These are phyloP conservation scores for Pythium dissimile DNA, from an alignment of 352 stramenopile genomes.

Conservation along the genomic window DNA sequence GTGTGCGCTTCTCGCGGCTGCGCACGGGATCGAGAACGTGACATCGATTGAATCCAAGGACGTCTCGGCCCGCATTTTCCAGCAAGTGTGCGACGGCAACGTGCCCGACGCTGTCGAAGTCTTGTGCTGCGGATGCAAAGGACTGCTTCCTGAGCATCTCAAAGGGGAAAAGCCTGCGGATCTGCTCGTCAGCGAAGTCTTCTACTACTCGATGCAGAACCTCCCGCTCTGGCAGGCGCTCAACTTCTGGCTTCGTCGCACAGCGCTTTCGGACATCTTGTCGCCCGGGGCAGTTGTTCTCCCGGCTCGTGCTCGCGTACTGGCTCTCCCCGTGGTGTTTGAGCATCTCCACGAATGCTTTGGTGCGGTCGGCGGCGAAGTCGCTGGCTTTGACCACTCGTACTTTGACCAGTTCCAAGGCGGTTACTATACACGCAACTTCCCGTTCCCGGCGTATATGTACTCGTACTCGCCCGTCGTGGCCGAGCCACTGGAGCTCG, in stretches of 20 bases:
- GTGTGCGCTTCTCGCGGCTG: constrained; percentile 54
- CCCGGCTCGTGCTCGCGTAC: constrained; percentile 43
- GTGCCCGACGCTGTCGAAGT: constrained; percentile 36
- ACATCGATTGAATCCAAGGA: constrained; percentile 82
- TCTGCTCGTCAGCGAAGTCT: constrained; percentile 67
- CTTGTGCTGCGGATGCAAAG: constrained; percentile 69
- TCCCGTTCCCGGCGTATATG: constrained; percentile 82
- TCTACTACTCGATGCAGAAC: constrained; percentile 89
- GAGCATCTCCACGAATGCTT: constrained; percentile 78
- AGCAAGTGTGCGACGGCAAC: constrained; percentile 65
- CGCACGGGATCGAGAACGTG: constrained; percentile 40
- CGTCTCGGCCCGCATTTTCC: constrained; percentile 70
- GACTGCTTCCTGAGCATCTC: constrained; percentile 53
- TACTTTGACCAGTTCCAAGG: constrained; percentile 73
- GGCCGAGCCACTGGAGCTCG: constrained; percentile 42
- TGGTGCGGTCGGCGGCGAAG: constrained; percentile 52
- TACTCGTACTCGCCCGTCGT: constrained; percentile 46
- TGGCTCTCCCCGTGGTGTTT: constrained; percentile 62
- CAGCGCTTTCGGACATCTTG: constrained; percentile 42
- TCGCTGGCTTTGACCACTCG: constrained; percentile 69
- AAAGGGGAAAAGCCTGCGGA: constrained; percentile 45
- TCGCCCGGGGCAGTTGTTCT: constrained; percentile 39
- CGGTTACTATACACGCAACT: constrained; percentile 68
- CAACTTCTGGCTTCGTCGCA: constrained; percentile 81
- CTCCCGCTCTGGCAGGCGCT: constrained; percentile 75